Base-by-base conservation (phyloP, 495 filamentous ascomycete genomes). In the Aspergillus cavernicola region DNA sequence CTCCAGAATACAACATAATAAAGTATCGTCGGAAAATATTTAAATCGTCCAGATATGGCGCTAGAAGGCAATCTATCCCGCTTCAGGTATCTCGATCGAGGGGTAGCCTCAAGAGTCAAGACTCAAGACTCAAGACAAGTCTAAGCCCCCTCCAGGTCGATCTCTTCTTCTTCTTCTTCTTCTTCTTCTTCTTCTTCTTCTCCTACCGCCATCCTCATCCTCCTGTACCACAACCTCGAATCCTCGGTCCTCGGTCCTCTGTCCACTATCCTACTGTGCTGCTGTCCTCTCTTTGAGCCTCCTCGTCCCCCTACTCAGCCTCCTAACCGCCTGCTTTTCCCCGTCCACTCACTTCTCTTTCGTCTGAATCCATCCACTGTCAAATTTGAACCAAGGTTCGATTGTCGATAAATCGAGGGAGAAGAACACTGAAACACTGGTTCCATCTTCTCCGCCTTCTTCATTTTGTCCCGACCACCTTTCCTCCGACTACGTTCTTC, bases 141-240 rank as follows among this genome's bases (percentile, higher is more conserved):
- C 45, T 49, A 49, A 55, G 45, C 50, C 43, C 44, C 45, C 50
- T 42, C 40, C 22, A 33, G 15, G 20, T 56, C 38, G 39, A 44
- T 52, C 33, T 44, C 50, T 31, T 49, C 53, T 33, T 35, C 38
- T 45, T 22, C 22, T 31, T 41, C 33, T 28, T 51, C 45, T 18
- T 52, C 59, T 42, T 52, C 53, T 51, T 58, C 44, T 39, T 41
- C 43, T 53, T 52, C 59, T 50, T 52, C 56, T 56, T n/a, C n/a
- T n/a, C n/a, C n/a, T n/a, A n/a, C n/a, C n/a, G n/a, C n/a, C n/a
- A n/a, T n/a, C 50, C 54, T 60, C 62, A 65, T 64, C 66, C 23
- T 43, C 24, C 41, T 18, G 22, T 62, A 58, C 48, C 53, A 46
- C 41, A 44, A 28, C 45, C 50, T 50, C 65, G 58, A 63, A 64